Evolutionary conservation across 2,329 filamentous ascomycete genomes (phyloP).

Genomic region (Neofusicoccum sp.): DNA sequence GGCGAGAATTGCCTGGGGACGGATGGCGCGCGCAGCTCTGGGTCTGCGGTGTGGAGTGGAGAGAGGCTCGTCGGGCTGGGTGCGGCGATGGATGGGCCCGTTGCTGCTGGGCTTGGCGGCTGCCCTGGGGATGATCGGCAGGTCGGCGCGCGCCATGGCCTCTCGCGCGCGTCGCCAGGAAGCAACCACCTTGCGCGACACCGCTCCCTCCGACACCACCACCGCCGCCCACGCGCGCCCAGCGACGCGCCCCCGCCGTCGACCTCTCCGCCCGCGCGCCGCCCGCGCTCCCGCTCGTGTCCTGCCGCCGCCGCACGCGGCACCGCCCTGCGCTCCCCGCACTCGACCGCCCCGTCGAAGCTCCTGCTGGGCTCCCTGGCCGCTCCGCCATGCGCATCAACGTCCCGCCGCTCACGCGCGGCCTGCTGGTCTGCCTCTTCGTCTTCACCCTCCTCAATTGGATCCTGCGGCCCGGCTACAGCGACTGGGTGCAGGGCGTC

Average conservation of each 20-base stretch:
- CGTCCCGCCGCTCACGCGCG: constrained; percentile 86
- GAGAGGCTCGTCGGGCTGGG: constrained; percentile 11
- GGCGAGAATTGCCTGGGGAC: background rate
- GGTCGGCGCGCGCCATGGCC: no score
- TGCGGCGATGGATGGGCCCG: constrained; percentile 17
- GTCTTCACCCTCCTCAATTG: constrained; percentile 80
- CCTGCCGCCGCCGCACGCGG: background rate
- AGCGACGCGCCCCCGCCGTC: background rate
- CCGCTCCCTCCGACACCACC: background rate
- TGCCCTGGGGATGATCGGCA: constrained; percentile 9
- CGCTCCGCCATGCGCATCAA: constrained; percentile 72
- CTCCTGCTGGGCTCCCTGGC: constrained; percentile 19
- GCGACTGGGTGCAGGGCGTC: constrained; percentile 47
- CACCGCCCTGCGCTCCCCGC: background rate
- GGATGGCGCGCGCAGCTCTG: background rate
- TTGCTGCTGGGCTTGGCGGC: constrained; percentile 14
- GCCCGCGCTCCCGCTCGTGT: background rate
- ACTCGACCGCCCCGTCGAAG: background rate
- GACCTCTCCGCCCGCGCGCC: background rate
- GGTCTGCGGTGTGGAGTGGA: constrained; percentile 14
- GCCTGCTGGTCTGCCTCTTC: constrained; percentile 71
- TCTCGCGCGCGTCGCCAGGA: no score
- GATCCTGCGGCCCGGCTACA: constrained; percentile 57
- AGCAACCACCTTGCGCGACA: background rate
- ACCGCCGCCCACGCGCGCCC: background rate